Base-by-base conservation (phyloP, 768 basidiomycete genomes). In the Neoboletus subvelutipes region DNA sequence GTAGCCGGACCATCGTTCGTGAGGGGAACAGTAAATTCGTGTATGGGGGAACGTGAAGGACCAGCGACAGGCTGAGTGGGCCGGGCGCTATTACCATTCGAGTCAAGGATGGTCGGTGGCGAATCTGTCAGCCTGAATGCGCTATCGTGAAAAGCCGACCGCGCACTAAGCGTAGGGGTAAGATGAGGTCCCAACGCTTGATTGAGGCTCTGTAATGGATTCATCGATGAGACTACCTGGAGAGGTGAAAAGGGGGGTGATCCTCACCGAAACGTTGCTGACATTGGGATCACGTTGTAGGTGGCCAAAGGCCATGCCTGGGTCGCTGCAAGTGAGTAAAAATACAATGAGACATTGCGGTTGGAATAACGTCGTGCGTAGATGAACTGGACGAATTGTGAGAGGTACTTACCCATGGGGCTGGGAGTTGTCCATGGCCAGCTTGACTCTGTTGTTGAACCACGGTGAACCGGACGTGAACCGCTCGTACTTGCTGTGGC, bases 281-380 rank as follows among this genome's bases (percentile, higher is more conserved):
- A 85, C 83, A 31, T 59, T 81, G 43, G 78, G 75, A 67, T 86
- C 83, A 67, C 84, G 76, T 57, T 78, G 76, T 67, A 86, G 76
- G 70, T 84, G 84, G 58, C 76, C 77, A 76, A 85, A 86, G 66
- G 83, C 77, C 82, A 86, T 85, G 61, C 72, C 74, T 58, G 78
- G 72, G 69, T 85, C 84, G 73, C 83, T 85, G 68, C 39, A 70
- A 58, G 64, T 67, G 70, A 41, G 33, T 31, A 41, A 59, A 52
- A 56, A 59, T 54, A 42, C 22, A 31, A 37, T 61, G 50, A 59
- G 59, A 57, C 57, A 64, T 67, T 33, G 54, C 13, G 37, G 40
- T 52, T 13, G 34, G 50, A 33, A 24, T 33, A 39, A 24, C 29
- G 55, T 54, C 34, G 56, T 33, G 39, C 41, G 34, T 20, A 24